These are phyloP conservation scores for Ajuga reptans DNA, from an alignment of 305 asterid genomes.

Conservation along the genomic window DNA sequence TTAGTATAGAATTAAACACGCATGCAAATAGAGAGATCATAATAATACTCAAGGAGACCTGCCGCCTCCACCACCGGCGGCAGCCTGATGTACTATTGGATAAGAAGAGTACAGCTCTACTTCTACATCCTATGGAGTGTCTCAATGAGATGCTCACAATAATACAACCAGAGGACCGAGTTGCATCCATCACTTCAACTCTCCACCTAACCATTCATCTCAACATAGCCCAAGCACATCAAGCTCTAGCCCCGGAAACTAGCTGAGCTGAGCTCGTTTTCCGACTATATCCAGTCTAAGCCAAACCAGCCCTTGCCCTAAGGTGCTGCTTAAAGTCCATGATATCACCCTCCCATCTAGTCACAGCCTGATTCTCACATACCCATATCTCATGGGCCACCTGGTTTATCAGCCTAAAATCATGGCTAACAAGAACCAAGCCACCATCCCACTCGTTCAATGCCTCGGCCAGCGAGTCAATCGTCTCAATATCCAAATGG, in stretches of 20 bases:
- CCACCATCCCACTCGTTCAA: constrained; percentile 98
- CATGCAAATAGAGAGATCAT: not conserved
- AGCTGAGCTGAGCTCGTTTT: constrained; percentile 2
- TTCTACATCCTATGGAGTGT: not conserved
- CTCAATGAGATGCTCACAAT: not conserved
- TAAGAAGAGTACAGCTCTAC: constrained; percentile 12
- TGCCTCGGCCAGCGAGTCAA: constrained; percentile 92
- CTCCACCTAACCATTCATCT: not conserved
- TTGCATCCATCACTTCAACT: not conserved
- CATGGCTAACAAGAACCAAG: constrained; percentile 96
- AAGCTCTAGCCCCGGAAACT: constrained; percentile 15
- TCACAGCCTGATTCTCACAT: constrained; percentile 79
- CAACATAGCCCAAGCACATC: not conserved
- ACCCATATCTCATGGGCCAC: constrained; percentile 98
- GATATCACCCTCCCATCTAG: constrained; percentile 87
- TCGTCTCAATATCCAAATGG: constrained; percentile 94
- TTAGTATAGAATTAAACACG: constrained; percentile 11
- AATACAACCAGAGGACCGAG: not conserved
- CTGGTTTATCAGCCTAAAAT: constrained; percentile 94
- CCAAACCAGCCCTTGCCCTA: constrained; percentile 62
- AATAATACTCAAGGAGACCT: not conserved
- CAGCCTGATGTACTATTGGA: not conserved
- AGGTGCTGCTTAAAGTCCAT: constrained; percentile 89
- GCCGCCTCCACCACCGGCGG: not conserved
- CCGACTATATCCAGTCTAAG: constrained; percentile 15